These are phyloP conservation scores for Arabidopsis arenosa DNA, from an alignment of 345 rosid genomes.

Conservation along the genomic window DNA sequence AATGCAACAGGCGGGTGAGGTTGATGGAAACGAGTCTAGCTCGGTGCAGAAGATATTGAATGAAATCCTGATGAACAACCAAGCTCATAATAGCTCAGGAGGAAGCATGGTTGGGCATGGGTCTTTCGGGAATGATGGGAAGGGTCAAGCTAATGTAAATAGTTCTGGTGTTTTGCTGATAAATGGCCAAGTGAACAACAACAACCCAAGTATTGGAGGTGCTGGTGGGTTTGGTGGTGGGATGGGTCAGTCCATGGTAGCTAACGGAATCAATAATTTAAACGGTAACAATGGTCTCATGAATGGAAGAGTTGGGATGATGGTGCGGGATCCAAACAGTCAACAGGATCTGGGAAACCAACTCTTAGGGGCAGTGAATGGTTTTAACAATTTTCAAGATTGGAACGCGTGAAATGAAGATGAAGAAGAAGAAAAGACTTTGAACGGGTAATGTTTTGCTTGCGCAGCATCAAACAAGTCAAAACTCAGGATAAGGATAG, in stretches of 20 bases:
- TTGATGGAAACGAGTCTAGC: conserved; percentile 69
- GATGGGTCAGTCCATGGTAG: conserved; percentile 60
- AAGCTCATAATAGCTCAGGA: conserved; percentile 52
- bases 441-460: conserved; percentile 17
- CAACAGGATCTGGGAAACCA: conserved; percentile 89
- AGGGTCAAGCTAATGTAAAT: conserved; percentile 51
- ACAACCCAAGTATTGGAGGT: conserved; percentile 51
- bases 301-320: conserved; percentile 76
- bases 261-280: conserved; percentile 60
- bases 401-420: conserved; percentile 55
- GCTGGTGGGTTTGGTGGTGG: conserved; percentile 58
- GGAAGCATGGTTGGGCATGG: conserved; percentile 64
- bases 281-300: conserved; percentile 52
- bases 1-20: conserved; percentile 68
- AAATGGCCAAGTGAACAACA: conserved; percentile 57
- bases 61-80: conserved; percentile 72
- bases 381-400: conserved; percentile 78
- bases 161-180: conserved; percentile 59
- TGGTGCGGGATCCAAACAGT: conserved; percentile 67
- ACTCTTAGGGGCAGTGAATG: conserved; percentile 75
- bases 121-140: conserved; percentile 63
- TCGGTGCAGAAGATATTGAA: conserved; percentile 90
- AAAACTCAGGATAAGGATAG: conserved; percentile 22
- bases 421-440: conserved; percentile 9
- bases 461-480: conserved; percentile 17